Percentiles rank a stretch among this genome's conserved stretches.
Conservation (phyloP, 2,329 filamentous ascomycete species). For the Helotiales sp. region DNA sequence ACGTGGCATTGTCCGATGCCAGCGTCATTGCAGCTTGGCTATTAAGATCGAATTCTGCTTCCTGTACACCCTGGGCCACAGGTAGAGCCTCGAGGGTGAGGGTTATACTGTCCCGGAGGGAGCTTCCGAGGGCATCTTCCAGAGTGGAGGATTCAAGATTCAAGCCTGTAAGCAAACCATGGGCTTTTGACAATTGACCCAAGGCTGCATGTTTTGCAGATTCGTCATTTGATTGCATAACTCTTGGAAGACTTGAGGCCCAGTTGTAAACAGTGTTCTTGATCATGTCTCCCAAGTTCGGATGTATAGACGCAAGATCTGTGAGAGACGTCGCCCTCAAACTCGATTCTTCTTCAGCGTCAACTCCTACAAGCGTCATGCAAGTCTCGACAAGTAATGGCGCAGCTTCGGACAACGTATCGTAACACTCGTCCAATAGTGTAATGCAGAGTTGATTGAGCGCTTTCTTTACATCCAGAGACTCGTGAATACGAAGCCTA, state of each 20-base stretch:
- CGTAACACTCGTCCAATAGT: conserved; percentile 78
- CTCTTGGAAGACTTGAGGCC: conserved; percentile 77
- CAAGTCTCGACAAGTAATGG: conserved; percentile 81
- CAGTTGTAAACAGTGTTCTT: conserved; percentile 79
- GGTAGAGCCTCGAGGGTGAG: conserved; percentile 35
- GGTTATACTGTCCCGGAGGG: conserved; percentile 75
- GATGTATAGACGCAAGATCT: conserved; percentile 66
- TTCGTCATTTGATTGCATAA: conserved; percentile 86
- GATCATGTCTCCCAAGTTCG: conserved; percentile 65
- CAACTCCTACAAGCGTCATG: conserved; percentile 66
- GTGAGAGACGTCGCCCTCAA: conserved; percentile 55
- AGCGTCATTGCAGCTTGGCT: conserved; percentile 41
- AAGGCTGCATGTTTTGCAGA: conserved; percentile 74
- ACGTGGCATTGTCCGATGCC: conserved; percentile 27
- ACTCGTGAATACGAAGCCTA: conserved; percentile 73
- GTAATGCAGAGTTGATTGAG: conserved; percentile 74
- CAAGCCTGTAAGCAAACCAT: conserved; percentile 67
- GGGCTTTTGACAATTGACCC: conserved; percentile 75
- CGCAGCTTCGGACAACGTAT: conserved; percentile 71
- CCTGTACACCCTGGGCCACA: conserved; percentile 31
- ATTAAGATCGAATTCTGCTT: conserved; percentile 37
- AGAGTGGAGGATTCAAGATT: conserved; percentile 69
- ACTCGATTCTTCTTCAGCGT: conserved; percentile 49
- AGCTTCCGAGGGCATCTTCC: conserved; percentile 68
- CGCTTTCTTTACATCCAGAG: conserved; percentile 68